Conservation (phyloP, 2,329 filamentous ascomycete genomes). For the Clonostachys byssicola region DNA sequence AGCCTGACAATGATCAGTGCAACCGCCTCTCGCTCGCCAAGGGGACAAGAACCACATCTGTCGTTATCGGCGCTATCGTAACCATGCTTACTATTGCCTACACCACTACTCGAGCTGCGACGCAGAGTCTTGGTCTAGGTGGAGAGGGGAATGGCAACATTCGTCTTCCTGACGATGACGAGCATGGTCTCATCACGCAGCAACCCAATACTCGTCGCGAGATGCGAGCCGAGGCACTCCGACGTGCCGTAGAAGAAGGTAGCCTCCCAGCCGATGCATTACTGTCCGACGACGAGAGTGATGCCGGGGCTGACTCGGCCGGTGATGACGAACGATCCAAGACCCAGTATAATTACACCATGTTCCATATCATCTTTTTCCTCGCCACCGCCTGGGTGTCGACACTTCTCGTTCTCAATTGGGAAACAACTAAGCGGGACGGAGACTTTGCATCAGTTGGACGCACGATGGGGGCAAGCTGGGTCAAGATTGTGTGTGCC, state of each 20-base stretch:
- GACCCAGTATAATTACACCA: slow-evolving; percentile 93
- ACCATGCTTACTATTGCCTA: slow-evolving; percentile 97
- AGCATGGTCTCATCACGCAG: slow-evolving; percentile 83
- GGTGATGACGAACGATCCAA: slow-evolving; percentile 85
- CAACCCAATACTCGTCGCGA: slow-evolving; percentile 78
- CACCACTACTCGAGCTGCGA: slow-evolving; percentile 93
- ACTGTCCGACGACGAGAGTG: slow-evolving; percentile 67
- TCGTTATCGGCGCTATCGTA: slow-evolving; percentile 89
- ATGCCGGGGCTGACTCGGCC: slow-evolving; percentile 55
- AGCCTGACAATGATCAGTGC: slow-evolving; percentile 88
- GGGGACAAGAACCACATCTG: slow-evolving; percentile 83
- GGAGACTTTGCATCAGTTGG: slow-evolving; percentile 88
- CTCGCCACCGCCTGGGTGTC: slow-evolving; percentile 94
- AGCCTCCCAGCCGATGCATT: slow-evolving; percentile 88
- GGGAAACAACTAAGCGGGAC: slow-evolving; percentile 56
- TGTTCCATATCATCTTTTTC: slow-evolving; percentile 98
- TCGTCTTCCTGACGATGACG: slow-evolving; percentile 64
- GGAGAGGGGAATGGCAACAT: slow-evolving; percentile 41
- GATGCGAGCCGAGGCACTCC: slow-evolving; percentile 89
- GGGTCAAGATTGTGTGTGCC: slow-evolving; percentile 97
- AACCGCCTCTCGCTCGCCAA: slow-evolving; percentile 86
- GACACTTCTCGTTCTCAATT: slow-evolving; percentile 76
- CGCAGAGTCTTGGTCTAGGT: slow-evolving; percentile 76
- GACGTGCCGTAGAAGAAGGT: slow-evolving; percentile 87
- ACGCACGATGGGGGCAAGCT: slow-evolving; percentile 93